Evolutionary conservation across 177 flowering plant genomes (phyloP), one percentile per base, ranked within the genome.

Genomic region (Telopea speciosissima): DNA sequence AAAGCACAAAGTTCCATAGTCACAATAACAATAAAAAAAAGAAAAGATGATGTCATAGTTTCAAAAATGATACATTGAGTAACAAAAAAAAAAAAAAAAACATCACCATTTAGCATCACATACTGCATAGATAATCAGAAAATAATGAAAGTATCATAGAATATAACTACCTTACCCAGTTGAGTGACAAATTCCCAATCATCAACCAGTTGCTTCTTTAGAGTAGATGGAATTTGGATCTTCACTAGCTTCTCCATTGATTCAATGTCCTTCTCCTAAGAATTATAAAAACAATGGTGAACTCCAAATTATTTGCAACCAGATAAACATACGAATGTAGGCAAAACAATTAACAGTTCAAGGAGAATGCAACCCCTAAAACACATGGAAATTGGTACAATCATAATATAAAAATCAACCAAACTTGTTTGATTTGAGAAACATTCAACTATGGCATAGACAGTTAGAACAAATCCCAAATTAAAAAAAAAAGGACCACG

Each of bases 131-230:
- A 36, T 36, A 36, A 36, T 36, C 40, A 36, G 40, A 8, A 42
- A 56, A 16, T 49, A 45, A 19, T 17, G 31, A 56, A 31, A 73
- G 69, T n/a, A 75, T 68, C 56, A 26, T 70, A 40, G 69, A 59
- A 68, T 40, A 72, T 24, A 73, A 49, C 63, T 84, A 95, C 99
- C 97, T 91, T 92, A 71, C 89, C 91, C 74, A 86, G 88, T 78
- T 87, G 93, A 70, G 83, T 85, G 65, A 95, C 82, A 76, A 78
- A 92, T 66, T 95, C 96, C 87, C 90, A 90, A 75, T 95, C 99
- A 81, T 91, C 96, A 79, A 91, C 88, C 28, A 95, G 81, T 74
- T 88, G 97, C 81, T 92, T 95, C 81, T 80, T 92, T 25, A 95
- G 70, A 23, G 85, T 78, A 21, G 87, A 71, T 24, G 99, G 97